phyloP scores from a whole-genome alignment of 306 rosid genomes.

The Casuarina cunninghamiana region DNA sequence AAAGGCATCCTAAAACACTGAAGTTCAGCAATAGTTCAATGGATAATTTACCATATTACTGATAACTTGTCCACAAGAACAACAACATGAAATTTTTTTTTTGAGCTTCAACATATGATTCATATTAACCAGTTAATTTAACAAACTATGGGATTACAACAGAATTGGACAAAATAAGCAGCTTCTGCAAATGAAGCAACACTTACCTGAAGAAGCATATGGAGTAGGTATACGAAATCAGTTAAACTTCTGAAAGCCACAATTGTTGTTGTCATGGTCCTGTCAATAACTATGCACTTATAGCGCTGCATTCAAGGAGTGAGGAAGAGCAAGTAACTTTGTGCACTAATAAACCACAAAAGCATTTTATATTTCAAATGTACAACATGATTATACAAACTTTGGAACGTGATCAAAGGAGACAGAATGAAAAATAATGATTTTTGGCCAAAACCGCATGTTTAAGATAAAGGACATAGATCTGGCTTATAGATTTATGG shows the following conservation, averaged over 20 bases:
- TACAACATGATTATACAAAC: neutral
- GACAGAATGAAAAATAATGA: neutral
- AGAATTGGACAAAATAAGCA: neutral
- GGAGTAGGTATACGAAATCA: constrained; percentile 62
- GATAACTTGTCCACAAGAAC: neutral
- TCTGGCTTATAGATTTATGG: neutral
- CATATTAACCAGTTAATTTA: neutral
- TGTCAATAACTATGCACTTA: constrained; percentile 53
- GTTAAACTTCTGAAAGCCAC: constrained; percentile 71
- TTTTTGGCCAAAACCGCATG: neutral
- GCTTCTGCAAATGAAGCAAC: constrained; percentile 14
- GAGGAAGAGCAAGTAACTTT: neutral
- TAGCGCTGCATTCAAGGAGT: constrained; percentile 35
- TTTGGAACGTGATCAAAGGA: neutral
- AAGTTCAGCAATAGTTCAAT: neutral
- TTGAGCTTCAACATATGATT: neutral
- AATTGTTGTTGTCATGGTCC: constrained; percentile 41
- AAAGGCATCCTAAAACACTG: neutral
- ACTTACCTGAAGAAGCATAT: constrained; percentile 83
- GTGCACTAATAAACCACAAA: neutral
- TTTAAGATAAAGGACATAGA: neutral
- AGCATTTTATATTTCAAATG: neutral
- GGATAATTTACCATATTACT: neutral
- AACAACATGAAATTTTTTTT: neutral
- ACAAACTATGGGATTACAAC: neutral